These are phyloP conservation scores for Xanthoconium stramineum DNA, from an alignment of 768 basidiomycete genomes.

Conservation along the genomic window DNA sequence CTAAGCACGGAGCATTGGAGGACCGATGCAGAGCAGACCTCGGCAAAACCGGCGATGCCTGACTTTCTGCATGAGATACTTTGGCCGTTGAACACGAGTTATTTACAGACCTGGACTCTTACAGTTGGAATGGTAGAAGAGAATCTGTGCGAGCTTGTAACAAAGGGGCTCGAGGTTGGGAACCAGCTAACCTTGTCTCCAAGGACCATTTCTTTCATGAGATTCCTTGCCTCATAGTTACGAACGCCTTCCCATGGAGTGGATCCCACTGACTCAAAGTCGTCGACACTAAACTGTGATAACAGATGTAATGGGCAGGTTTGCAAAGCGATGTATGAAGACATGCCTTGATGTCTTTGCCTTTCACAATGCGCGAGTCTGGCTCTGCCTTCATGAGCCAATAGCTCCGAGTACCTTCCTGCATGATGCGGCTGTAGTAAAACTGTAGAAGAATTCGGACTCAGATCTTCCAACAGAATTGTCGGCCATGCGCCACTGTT, in stretches of 20 bases:
- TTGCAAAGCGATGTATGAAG: neutral
- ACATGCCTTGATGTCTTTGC: constrained; percentile 77
- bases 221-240: constrained; percentile 77
- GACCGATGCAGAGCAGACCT: constrained; percentile 43
- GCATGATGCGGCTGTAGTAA: neutral
- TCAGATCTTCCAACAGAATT: neutral
- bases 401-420: constrained; percentile 14
- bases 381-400: constrained; percentile 91
- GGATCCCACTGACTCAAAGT: constrained; percentile 67
- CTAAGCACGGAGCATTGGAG: constrained; percentile 3
- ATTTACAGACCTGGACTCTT: constrained; percentile 63
- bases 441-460: neutral
- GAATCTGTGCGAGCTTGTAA: constrained; percentile 45
- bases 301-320: neutral
- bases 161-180: neutral
- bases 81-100: neutral
- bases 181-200: constrained; percentile 62
- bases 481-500: too few relatives aligned
- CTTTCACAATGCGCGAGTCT: constrained; percentile 78
- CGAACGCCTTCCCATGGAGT: constrained; percentile 89
- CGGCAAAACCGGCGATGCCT: constrained; percentile 81
- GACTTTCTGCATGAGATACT: constrained; percentile 5
- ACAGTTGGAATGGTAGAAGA: constrained; percentile 89
- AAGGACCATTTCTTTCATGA: constrained; percentile 77
- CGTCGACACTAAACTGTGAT: constrained; percentile 79